These are phyloP conservation scores for Picochlorum sp. DNA, from an alignment of 139 green algal species.

Conservation along the genomic window DNA sequence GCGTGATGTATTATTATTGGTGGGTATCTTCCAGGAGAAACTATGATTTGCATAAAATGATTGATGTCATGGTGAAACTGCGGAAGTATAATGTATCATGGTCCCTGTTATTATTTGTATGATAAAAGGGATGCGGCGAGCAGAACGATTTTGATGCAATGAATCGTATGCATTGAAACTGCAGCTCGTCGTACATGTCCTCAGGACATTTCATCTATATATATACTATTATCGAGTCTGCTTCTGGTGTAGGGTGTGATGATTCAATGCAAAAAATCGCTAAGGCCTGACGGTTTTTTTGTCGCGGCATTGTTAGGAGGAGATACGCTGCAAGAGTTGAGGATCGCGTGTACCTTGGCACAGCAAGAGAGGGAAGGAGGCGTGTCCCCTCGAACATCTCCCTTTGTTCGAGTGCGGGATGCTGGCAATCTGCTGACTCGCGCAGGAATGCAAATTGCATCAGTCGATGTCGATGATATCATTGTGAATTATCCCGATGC, in stretches of 20 bases:
- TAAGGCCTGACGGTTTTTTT: constrained; percentile 75
- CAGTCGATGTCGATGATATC: constrained; percentile 72
- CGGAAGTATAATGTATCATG: constrained; percentile 7
- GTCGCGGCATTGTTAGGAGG: constrained; percentile 66
- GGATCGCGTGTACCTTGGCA: constrained; percentile 63
- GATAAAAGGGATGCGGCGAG: not conserved
- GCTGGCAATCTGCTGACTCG: constrained; percentile 63
- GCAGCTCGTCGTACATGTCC: constrained; percentile 21
- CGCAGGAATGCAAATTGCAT: constrained; percentile 56
- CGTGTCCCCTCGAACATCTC: constrained; percentile 62
- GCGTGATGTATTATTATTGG: constrained; percentile 11
- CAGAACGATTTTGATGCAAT: not conserved
- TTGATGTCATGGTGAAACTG: constrained; percentile 1
- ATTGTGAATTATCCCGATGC: constrained; percentile 45
- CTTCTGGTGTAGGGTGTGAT: constrained; percentile 43
- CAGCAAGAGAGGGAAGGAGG: constrained; percentile 73
- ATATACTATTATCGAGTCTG: too few relatives aligned
- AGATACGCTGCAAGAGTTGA: constrained; percentile 71
- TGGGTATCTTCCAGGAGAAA: not conserved
- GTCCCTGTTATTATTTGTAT: not conserved
- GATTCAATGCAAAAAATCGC: constrained; percentile 44
- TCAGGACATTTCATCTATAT: too few relatives aligned
- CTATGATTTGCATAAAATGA: not conserved
- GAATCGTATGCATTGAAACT: constrained; percentile 17
- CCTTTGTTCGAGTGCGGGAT: constrained; percentile 66